Conservation (phyloP, 495 filamentous ascomycete species). For the Penicillium riverlandense region DNA sequence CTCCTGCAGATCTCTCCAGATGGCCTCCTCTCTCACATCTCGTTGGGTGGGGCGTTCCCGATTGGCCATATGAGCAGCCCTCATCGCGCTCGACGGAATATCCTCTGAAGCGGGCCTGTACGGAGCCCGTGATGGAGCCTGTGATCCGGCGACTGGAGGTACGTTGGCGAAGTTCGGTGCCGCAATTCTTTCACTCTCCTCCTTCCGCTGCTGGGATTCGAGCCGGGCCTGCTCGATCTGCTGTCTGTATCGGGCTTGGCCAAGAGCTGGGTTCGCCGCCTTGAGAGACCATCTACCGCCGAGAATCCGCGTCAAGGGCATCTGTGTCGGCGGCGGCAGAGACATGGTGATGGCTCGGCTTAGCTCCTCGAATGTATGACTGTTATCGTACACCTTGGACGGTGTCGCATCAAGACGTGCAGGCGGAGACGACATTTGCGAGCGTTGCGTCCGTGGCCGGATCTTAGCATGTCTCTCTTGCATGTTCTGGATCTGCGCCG, state of each 20-base stretch:
- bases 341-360: neutral
- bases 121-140: neutral
- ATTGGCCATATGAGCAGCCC: no score
- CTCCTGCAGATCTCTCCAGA: no score
- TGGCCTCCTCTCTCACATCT: no score
- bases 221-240: constrained; percentile 1
- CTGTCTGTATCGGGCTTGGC: constrained; percentile 1
- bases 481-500: constrained; percentile 5
- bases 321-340: neutral
- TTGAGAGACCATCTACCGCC: constrained; percentile 11
- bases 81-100: no score
- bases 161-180: neutral
- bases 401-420: neutral
- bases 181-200: neutral
- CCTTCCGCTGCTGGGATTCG: constrained; percentile 8
- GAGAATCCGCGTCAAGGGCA: neutral
- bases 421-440: neutral
- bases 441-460: neutral
- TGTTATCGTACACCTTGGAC: neutral
- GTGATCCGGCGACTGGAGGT: neutral
- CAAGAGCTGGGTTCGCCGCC: neutral
- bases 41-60: no score
- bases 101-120: no score
- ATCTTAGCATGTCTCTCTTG: neutral
- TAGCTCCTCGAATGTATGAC: neutral